A percentile compares a stretch with the other conserved stretches of the same genome.
phyloP scores from a whole-genome alignment of 2,329 filamentous ascomycete species.

The Claviceps lovelessii region DNA sequence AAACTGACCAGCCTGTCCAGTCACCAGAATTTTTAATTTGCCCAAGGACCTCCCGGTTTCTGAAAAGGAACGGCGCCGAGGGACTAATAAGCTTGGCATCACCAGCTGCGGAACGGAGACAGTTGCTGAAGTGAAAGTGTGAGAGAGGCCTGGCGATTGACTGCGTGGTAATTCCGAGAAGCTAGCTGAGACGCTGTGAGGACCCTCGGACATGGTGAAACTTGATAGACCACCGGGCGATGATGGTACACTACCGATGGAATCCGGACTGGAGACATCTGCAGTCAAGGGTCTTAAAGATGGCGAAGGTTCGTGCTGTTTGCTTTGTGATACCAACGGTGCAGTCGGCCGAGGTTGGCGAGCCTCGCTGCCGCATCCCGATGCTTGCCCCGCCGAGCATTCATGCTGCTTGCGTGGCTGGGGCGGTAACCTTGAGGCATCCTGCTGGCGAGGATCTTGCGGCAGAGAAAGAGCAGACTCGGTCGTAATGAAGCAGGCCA shows the following conservation, averaged over 20 bases:
- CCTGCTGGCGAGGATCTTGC: constrained; percentile 7
- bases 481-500: constrained; percentile 23
- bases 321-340: constrained; percentile 3
- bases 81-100: constrained; percentile 93
- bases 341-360: constrained; percentile 1
- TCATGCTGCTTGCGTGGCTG: constrained; percentile 12
- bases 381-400: neutral
- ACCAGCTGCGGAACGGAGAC: constrained; percentile 60
- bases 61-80: constrained; percentile 77
- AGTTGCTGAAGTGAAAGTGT: neutral
- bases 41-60: constrained; percentile 72
- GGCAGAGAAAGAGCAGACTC: constrained; percentile 18
- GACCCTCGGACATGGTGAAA: constrained; percentile 24
- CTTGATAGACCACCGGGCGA: constrained; percentile 38
- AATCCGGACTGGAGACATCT: constrained; percentile 15
- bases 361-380: neutral
- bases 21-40: constrained; percentile 75
- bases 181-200: constrained; percentile 13
- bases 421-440: constrained; percentile 2
- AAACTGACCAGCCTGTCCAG: constrained; percentile 55
- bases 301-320: constrained; percentile 10
- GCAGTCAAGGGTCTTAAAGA: constrained; percentile 15
- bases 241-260: constrained; percentile 31
- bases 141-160: constrained; percentile 9
- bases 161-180: constrained; percentile 10